Evolutionary conservation across 805 yeast genomes (phyloP), one percentile per base, ranked within the genome.

Genomic region (Isabelozyma rhagii): DNA sequence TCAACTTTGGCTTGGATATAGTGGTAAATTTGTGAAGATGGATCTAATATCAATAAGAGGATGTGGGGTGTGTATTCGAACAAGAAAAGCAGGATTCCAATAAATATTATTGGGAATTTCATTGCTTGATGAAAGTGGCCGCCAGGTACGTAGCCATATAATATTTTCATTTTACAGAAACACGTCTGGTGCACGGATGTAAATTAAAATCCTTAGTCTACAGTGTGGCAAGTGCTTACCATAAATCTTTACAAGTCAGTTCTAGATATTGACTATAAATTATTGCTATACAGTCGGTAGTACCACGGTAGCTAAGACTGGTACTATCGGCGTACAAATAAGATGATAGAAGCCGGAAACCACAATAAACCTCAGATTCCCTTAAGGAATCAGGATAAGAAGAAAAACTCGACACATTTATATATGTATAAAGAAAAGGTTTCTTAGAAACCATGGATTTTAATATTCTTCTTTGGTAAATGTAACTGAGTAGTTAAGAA

Each of bases 381-480:
- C 10, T 31, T 10, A 31, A 9, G 36, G 36, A 31, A 31, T 9
- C 36, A 31, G 36, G n/a, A 10, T 13, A 31, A 31, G 36, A 31
- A 31, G 36, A 31, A 31, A 10, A 31, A 31, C 36, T 31, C 36
- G 36, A 31, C n/a, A 31, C n/a, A 31, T 31, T 10, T 31, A 31
- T 31, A 8, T 31, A 31, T 21, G 25, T 21, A 21, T 34, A 34
- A 3, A 39, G 15, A 8, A 39, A 15, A 8, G 6, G 25, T 21
- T 21, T 21, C 25, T 79, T 79, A 94, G 81, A 93, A 93, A 77
- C 99, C 99, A 77, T 93, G 99, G 71, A 94, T 89, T 80, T 94
- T 94, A 77, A 93, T 93, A 76, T 87, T 90, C 81, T 90, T 90
- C 89, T 92, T 93, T 70, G 91, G 94, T 66, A 94, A 79, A 61